Conservation (phyloP, 2,329 filamentous ascomycete species). For the Xylariales sp. region DNA sequence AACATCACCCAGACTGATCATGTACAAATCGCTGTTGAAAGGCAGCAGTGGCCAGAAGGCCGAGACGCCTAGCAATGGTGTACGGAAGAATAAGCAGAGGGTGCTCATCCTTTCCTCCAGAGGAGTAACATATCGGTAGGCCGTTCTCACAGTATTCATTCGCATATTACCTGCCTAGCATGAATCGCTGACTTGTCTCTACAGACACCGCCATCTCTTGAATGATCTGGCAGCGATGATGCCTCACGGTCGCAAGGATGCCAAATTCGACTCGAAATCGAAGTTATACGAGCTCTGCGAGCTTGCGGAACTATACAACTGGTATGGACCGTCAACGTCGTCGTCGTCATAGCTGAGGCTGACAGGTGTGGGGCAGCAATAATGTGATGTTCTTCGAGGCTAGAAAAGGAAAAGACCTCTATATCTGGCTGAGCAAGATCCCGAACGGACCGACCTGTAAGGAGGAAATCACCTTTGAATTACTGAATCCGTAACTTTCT, state of each 20-base stretch:
- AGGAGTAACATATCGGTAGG: constrained; percentile 81
- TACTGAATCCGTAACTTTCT: no score
- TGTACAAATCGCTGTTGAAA: constrained; percentile 69
- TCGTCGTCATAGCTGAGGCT: no score
- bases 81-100: constrained; percentile 64
- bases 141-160: no score
- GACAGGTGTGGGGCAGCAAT: no score
- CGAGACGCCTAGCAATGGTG: constrained; percentile 43
- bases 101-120: constrained; percentile 88
- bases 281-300: constrained; percentile 81
- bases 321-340: no score
- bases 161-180: no score
- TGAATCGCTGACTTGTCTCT: constrained; percentile 7
- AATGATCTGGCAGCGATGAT: constrained; percentile 85
- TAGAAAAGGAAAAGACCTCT: constrained; percentile 88
- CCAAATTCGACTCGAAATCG: constrained; percentile 94
- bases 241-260: constrained; percentile 89
- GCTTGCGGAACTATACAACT: constrained; percentile 73
- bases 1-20: no score
- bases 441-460: constrained; percentile 76
- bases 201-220: constrained; percentile 85
- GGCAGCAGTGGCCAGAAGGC: constrained; percentile 43
- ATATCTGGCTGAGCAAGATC: constrained; percentile 87
- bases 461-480: no score
- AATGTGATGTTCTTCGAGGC: constrained; percentile 94